phyloP scores from a whole-genome alignment of 2,329 filamentous ascomycete genomes.

The Ascochyta clinopodiicola region DNA sequence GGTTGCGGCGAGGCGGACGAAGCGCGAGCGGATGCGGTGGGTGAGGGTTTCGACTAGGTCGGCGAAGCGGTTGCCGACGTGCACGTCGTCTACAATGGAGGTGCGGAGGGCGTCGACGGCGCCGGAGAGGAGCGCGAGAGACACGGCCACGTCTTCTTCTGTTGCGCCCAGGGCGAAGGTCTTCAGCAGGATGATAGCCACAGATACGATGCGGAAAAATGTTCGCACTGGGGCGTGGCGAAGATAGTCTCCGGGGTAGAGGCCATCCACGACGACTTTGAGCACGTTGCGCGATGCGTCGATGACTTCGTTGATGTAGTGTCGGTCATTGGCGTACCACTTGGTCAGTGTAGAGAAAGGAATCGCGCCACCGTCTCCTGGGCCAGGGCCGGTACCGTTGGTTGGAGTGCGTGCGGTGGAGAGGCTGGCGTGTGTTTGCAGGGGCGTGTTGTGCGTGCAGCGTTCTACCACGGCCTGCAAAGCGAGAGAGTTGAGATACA shows the following conservation, averaged over 20 bases:
- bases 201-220: slow-evolving; percentile 85
- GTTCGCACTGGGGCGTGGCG: slow-evolving; percentile 84
- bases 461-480: slow-evolving; percentile 94
- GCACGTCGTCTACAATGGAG: slow-evolving; percentile 84
- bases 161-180: slow-evolving; percentile 83
- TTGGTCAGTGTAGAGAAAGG: slow-evolving; percentile 54
- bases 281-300: slow-evolving; percentile 79
- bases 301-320: slow-evolving; percentile 73
- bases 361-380: slow-evolving; percentile 51
- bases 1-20: slow-evolving; percentile 64
- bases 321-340: slow-evolving; percentile 65
- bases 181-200: slow-evolving; percentile 83
- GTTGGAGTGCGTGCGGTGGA: slow-evolving; percentile 31
- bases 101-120: slow-evolving; percentile 76
- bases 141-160: slow-evolving; percentile 77
- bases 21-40: slow-evolving; percentile 73
- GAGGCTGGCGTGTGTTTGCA: slow-evolving; percentile 43
- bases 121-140: slow-evolving; percentile 75
- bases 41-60: slow-evolving; percentile 82
- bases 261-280: slow-evolving; percentile 75
- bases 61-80: slow-evolving; percentile 83
- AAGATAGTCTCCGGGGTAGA: slow-evolving; percentile 76
- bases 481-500: slow-evolving; percentile 93
- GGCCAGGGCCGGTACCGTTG: slow-evolving; percentile 17
- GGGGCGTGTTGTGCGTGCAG: slow-evolving; percentile 75